phyloP scores from a whole-genome alignment of 148 eudicot species.

The Vaccinium macrocarpon region DNA sequence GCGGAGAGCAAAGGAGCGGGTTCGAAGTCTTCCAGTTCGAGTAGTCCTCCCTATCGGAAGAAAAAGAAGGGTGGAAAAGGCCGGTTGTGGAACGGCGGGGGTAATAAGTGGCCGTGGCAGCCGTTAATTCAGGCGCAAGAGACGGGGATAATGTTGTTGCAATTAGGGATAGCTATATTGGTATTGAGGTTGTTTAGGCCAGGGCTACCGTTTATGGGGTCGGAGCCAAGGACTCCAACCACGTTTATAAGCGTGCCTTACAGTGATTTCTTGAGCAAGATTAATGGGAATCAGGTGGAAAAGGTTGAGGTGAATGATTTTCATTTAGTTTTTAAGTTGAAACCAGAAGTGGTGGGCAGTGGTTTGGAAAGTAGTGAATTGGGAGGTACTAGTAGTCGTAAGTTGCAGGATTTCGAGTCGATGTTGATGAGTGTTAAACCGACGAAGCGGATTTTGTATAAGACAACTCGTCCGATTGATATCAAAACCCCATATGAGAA shows the following conservation, averaged over 20 bases:
- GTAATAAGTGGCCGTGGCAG: constrained; percentile 67
- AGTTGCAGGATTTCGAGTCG: constrained; percentile 57
- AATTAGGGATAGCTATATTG: constrained; percentile 74
- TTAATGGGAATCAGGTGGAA: constrained; percentile 68
- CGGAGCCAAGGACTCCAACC: constrained; percentile 59
- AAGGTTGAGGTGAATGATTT: constrained; percentile 96
- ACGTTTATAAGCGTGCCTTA: constrained; percentile 73
- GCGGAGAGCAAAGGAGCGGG: constrained; percentile 39
- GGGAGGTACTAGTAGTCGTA: constrained; percentile 32
- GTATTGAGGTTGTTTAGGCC: constrained; percentile 76
- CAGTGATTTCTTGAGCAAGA: constrained; percentile 77
- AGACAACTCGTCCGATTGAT: constrained; percentile 71
- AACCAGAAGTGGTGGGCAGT: constrained; percentile 36
- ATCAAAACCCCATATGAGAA: constrained; percentile 89
- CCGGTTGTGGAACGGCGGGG: constrained; percentile 42
- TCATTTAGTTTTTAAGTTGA: constrained; percentile 80
- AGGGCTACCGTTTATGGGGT: constrained; percentile 68
- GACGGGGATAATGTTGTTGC: constrained; percentile 63
- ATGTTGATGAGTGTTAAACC: constrained; percentile 59
- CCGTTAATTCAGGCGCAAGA: constrained; percentile 86
- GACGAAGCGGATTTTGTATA: constrained; percentile 65
- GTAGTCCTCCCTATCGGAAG: constrained; percentile 29
- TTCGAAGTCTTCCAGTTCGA: constrained; percentile 28
- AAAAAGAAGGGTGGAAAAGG: constrained; percentile 56
- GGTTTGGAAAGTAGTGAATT: constrained; percentile 36